Conservation (phyloP, 2,329 filamentous ascomycete species). For the Aspergillus chevalieri region DNA sequence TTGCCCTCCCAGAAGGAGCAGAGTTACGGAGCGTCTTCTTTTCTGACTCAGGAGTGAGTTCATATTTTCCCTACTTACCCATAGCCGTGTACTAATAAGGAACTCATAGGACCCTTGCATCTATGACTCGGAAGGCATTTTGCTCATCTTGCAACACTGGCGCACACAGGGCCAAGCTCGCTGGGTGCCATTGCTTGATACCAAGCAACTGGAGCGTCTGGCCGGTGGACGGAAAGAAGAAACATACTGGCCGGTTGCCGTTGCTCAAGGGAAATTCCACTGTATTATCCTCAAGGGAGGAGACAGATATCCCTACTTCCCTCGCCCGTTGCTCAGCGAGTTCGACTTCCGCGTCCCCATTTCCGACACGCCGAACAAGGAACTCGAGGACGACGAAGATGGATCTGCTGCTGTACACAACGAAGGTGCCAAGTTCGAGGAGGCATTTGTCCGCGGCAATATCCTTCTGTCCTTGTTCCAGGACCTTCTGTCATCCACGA, state of each 20-base stretch:
- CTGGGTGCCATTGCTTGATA: slow-evolving; percentile 92
- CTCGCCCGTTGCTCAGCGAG: slow-evolving; percentile 79
- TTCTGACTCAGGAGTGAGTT: slow-evolving; percentile 73
- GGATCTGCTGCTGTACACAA: slow-evolving; percentile 34
- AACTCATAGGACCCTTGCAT: slow-evolving; percentile 74
- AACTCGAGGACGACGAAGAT: slow-evolving; percentile 32
- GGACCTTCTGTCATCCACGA: slow-evolving; percentile 65
- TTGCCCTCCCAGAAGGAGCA: slow-evolving; percentile 70
- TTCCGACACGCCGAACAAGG: slow-evolving; percentile 46
- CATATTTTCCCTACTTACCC: neutral
- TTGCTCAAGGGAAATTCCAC: slow-evolving; percentile 86
- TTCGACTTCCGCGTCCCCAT: slow-evolving; percentile 88
- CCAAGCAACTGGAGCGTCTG: slow-evolving; percentile 72
- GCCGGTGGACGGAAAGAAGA: slow-evolving; percentile 81
- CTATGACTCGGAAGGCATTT: slow-evolving; percentile 85
- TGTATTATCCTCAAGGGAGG: slow-evolving; percentile 98
- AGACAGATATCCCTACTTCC: slow-evolving; percentile 89
- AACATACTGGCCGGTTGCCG: slow-evolving; percentile 90
- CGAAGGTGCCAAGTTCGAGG: slow-evolving; percentile 58
- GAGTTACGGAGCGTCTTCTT: slow-evolving; percentile 82
- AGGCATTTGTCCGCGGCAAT: slow-evolving; percentile 69
- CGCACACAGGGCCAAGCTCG: slow-evolving; percentile 73
- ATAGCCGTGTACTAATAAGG: neutral
- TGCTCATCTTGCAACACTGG: slow-evolving; percentile 88
- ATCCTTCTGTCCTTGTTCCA: slow-evolving; percentile 67